Base-by-base conservation (phyloP, 495 filamentous ascomycete species). In the Evansstolkia leycettana region DNA sequence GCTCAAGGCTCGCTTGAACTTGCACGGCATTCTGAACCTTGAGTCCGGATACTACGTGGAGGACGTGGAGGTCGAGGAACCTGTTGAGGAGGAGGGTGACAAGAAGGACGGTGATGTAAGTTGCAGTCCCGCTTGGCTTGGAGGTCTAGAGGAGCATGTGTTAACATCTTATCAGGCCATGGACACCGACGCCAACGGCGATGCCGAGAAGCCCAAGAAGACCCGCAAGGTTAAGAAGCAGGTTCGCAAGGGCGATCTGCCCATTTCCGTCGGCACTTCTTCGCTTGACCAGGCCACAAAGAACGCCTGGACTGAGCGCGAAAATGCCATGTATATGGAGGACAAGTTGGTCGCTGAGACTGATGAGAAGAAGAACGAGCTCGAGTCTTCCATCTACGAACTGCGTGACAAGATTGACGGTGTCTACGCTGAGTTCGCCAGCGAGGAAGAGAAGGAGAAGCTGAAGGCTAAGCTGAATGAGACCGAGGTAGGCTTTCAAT, bases 171-270 rank as follows among this genome's bases (percentile, higher is more conserved):
- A 37, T 31, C 63, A 94, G 88, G 79, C 86, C 32, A 94, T 94
- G 89, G 90, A 95, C 26, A 92, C 86, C 37, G 82, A 89, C 38
- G 50, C 48, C 31, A 92, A 86, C 37, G 82, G 88, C 38, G 50
- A 47, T 32, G 46, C 69, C 20, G 76, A 85, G 19, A 71, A 72
- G 41, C 84, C 84, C 60, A 84, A 85, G 50, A 94, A 94, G 82
- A 94, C 76, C 35, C 77, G 88, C 45, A 96, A 95, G 67, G 82
- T 99, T 51, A 96, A 94, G 84, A 99, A 96, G 75, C 92, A 96
- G 65, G 80, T 95, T 38, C 85, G 92, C 57, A 96, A 94, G 71
- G 90, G 90, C 45, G 92, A 96, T 41, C 72, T 99, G 34, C 86
- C 90, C 30, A 80, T 99, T 45, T 75, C 81, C 33, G 65, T 80